A percentile compares a stretch with the other conserved stretches of the same genome.
Conservation (phyloP, 31 red algal genomes). For the Odonthalia washingtoniensis region DNA sequence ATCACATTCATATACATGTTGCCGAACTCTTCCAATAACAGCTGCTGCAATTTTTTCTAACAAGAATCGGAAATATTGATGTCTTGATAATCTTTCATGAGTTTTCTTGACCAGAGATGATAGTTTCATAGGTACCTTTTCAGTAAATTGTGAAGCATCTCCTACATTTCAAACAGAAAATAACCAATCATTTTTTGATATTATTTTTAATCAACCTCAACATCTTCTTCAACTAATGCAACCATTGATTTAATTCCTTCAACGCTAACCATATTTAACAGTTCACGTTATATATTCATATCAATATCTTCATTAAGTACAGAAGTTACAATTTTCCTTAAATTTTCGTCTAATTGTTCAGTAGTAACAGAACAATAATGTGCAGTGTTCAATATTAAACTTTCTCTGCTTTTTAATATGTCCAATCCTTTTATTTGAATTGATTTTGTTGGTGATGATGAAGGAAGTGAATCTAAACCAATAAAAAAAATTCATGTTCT, state of each 20-base stretch:
- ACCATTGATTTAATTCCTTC: slow-evolving; percentile 75
- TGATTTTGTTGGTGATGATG: no score
- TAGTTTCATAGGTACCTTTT: slow-evolving; percentile 65
- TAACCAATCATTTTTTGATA: slow-evolving; percentile 72
- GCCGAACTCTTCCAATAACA: no score
- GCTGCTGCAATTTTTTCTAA: no score
- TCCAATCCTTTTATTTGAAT: no score
- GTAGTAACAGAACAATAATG: slow-evolving; percentile 88
- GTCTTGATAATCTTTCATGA: slow-evolving; percentile 47
- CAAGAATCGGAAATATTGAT: no score
- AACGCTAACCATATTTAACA: slow-evolving; percentile 68
- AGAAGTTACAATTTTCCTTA: slow-evolving; percentile 66
- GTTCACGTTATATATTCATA: slow-evolving; percentile 70
- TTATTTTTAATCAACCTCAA: slow-evolving; percentile 62
- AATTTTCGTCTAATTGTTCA: slow-evolving; percentile 79
- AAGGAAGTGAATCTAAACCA: no score
- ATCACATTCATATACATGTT: no score
- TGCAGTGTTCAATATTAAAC: slow-evolving; percentile 72
- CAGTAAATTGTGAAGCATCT: slow-evolving; percentile 71
- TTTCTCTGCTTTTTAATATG: no score
- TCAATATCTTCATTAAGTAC: slow-evolving; percentile 73
- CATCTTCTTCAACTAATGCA: slow-evolving; percentile 63
- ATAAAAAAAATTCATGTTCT: no score
- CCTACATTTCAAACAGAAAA: slow-evolving; percentile 72
- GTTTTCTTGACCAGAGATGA: slow-evolving; percentile 34